These are phyloP conservation scores for Flaveria bidentis DNA, from an alignment of 129 eudicot genomes.

Conservation along the genomic window DNA sequence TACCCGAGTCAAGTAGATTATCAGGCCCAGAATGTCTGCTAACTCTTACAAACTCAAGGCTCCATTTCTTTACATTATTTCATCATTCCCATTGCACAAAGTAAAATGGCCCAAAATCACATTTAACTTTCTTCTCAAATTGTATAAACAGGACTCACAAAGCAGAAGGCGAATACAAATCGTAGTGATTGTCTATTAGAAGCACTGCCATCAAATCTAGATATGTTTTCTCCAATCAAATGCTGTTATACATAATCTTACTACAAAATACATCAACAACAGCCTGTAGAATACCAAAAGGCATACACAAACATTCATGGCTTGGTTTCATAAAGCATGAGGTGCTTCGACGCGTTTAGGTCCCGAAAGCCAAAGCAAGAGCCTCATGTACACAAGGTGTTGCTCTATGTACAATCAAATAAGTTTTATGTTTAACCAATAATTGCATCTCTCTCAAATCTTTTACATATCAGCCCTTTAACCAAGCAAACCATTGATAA, in stretches of 20 bases:
- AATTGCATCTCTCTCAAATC: no score
- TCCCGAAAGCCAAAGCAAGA: no score
- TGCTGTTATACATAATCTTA: neutral
- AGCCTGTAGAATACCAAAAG: no score
- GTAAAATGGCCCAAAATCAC: slow-evolving; percentile 1
- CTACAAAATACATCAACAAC: slow-evolving; percentile 2
- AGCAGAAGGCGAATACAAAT: neutral
- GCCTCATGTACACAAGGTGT: no score
- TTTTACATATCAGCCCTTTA: no score
- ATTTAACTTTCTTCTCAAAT: no score
- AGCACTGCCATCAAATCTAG: neutral
- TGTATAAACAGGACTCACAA: neutral
- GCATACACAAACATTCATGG: no score
- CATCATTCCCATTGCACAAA: neutral
- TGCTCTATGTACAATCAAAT: no score
- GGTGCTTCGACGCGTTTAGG: no score
- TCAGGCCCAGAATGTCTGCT: slow-evolving; percentile 67
- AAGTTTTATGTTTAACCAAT: no score
- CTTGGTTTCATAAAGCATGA: no score
- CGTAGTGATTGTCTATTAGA: neutral
- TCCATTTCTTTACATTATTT: neutral
- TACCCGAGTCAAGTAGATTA: slow-evolving; percentile 74
- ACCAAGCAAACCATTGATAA: no score
- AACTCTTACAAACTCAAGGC: slow-evolving; percentile 50
- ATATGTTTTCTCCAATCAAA: neutral